A percentile compares a stretch with the other conserved stretches of the same genome.
phyloP scores from a whole-genome alignment of 306 rosid genomes.

The Glycine latifolia region DNA sequence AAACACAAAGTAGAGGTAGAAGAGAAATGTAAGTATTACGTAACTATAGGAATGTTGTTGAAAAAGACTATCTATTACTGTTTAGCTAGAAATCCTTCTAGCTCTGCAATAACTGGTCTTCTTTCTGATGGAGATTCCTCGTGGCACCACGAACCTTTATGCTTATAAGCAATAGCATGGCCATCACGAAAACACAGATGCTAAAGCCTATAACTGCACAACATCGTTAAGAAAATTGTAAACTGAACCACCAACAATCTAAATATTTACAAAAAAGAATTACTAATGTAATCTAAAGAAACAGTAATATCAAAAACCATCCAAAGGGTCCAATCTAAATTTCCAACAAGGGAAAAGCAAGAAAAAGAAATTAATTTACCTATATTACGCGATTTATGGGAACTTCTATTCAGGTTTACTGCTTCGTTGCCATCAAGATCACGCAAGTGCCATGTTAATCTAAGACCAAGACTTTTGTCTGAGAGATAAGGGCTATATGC shows the following conservation, averaged over 20 bases:
- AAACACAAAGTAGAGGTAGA: not conserved
- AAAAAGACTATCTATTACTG: not conserved
- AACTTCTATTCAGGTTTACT: conserved; percentile 13
- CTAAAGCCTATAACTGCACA: conserved; percentile 57
- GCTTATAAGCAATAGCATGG: conserved; percentile 32
- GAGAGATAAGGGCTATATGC: conserved; percentile 73
- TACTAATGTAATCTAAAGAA: too few species aligned
- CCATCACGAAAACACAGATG: conserved; percentile 45
- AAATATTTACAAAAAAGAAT: too few species aligned
- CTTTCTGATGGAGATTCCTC: conserved; percentile 37
- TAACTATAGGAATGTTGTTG: not conserved
- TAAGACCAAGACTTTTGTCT: conserved; percentile 75
- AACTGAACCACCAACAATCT: too few species aligned
- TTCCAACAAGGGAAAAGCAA: not conserved
- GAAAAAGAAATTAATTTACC: conserved; percentile 45
- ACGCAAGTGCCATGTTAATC: conserved; percentile 66
- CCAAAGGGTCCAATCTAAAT: not conserved
- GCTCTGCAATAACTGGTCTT: conserved; percentile 47
- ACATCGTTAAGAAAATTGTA: too few species aligned
- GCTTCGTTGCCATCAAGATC: conserved; percentile 40
- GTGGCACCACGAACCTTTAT: conserved; percentile 41
- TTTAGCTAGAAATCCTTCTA: not conserved
- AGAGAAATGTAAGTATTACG: not conserved
- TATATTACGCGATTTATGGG: conserved; percentile 40
- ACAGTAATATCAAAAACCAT: too few species aligned